These are phyloP conservation scores for Lachnellula subtilissima DNA, from an alignment of 2,329 filamentous ascomycete genomes.

Conservation along the genomic window DNA sequence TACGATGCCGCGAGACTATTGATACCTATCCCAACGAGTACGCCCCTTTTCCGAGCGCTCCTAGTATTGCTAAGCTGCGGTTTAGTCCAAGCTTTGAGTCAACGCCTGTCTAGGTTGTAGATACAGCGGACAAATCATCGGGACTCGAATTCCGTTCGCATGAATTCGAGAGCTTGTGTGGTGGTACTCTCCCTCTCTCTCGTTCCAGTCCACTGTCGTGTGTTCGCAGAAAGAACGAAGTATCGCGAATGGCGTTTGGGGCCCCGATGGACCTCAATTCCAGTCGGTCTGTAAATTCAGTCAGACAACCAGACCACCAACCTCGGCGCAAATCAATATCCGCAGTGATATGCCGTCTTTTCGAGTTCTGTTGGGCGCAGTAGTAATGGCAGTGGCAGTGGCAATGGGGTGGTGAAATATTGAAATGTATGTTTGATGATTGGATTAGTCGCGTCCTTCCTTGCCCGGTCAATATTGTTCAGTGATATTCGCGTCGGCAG, in stretches of 20 bases:
- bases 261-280: neutral
- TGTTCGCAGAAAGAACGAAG: neutral
- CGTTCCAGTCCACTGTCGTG: neutral
- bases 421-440: neutral
- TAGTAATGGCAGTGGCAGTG: neutral
- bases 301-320: neutral
- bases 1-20: conserved; percentile 14
- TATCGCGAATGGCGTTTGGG: neutral
- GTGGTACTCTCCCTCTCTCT: neutral
- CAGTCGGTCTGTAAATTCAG: neutral
- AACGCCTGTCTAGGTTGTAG: neutral
- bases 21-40: conserved; percentile 4
- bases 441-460: conserved; percentile 3
- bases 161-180: neutral
- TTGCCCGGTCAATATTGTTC: conserved; percentile 4
- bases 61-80: neutral
- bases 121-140: conserved; percentile 5
- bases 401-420: neutral
- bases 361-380: neutral
- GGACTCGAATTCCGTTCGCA: neutral
- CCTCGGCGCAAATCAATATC: neutral
- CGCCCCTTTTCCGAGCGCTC: conserved; percentile 5
- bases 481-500: conserved; percentile 2
- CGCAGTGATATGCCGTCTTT: neutral
- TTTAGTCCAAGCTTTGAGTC: conserved; percentile 3